A percentile compares a stretch with the other conserved stretches of the same genome.
Evolutionary conservation across 2,329 filamentous ascomycete species (phyloP).

Genomic region (Teratosphaeria gauchensis): DNA sequence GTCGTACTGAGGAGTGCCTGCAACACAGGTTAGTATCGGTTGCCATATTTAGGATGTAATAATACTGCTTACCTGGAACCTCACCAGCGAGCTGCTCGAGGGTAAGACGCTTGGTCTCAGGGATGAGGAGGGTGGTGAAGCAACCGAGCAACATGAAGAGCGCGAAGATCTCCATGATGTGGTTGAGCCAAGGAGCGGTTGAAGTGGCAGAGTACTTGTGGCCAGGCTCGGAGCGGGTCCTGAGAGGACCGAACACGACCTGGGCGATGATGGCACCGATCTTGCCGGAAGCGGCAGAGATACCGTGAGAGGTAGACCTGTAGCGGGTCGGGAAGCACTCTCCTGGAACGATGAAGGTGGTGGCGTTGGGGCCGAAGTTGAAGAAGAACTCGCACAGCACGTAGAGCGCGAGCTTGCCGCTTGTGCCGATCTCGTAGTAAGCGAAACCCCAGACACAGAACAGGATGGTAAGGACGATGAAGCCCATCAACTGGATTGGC

Average conservation of each 20-base stretch:
- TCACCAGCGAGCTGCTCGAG: conserved; percentile 64
- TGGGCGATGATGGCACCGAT: conserved; percentile 42
- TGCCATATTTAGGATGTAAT: too few species aligned
- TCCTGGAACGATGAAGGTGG: conserved; percentile 44
- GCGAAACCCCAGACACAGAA: conserved; percentile 43
- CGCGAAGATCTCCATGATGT: conserved; percentile 68
- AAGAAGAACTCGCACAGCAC: conserved; percentile 44
- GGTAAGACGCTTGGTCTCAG: conserved; percentile 62
- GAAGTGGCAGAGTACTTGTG: conserved; percentile 21
- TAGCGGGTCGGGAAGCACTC: conserved; percentile 44
- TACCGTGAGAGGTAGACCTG: conserved; percentile 38
- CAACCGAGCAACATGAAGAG: conserved; percentile 70
- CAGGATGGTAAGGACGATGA: conserved; percentile 38
- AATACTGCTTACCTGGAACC: conserved; percentile 31
- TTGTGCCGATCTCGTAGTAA: conserved; percentile 34
- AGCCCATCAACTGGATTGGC: conserved; percentile 58
- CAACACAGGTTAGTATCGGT: background rate
- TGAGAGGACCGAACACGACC: conserved; percentile 40
- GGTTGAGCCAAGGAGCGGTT: conserved; percentile 57
- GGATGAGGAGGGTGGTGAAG: conserved; percentile 60
- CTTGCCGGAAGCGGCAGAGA: conserved; percentile 41
- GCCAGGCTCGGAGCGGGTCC: conserved; percentile 30
- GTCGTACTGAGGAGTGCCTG: conserved; percentile 43
- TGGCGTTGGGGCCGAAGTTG: conserved; percentile 45
- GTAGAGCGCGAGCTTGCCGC: conserved; percentile 37